Evolutionary conservation across 1,139 yeast species (phyloP).

Genomic region (Pichia sp.): DNA sequence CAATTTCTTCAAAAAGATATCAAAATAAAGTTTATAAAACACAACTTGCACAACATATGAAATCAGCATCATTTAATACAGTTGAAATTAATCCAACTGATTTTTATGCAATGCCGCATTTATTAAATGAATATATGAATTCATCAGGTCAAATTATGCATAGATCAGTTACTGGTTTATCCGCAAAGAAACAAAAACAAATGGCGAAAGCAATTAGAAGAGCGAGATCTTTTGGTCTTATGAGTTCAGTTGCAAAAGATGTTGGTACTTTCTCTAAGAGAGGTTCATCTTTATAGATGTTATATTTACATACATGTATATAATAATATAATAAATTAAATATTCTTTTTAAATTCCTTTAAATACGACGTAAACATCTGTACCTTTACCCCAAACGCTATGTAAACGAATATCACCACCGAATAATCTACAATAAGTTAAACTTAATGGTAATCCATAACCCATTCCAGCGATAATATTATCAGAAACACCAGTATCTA

Average conservation of each 20-base stretch:
- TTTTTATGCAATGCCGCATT: slow-evolving; percentile 59
- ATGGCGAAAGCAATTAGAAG: slow-evolving; percentile 63
- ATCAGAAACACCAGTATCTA: slow-evolving; percentile 50
- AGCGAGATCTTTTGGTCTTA: slow-evolving; percentile 61
- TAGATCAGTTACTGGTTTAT: slow-evolving; percentile 62
- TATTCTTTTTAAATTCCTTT: slow-evolving; percentile 32
- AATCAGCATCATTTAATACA: slow-evolving; percentile 37
- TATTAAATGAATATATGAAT: slow-evolving; percentile 52
- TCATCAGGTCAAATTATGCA: slow-evolving; percentile 64
- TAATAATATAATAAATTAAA: slow-evolving; percentile 1
- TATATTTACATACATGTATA: neutral
- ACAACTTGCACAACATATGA: slow-evolving; percentile 17
- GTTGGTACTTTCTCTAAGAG: slow-evolving; percentile 37
- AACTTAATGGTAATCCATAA: slow-evolving; percentile 83
- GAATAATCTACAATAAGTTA: slow-evolving; percentile 62
- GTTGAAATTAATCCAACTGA: slow-evolving; percentile 59
- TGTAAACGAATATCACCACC: slow-evolving; percentile 77
- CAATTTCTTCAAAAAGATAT: slow-evolving; percentile 47
- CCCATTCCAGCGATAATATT: slow-evolving; percentile 94
- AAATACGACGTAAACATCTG: slow-evolving; percentile 59
- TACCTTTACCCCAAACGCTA: slow-evolving; percentile 81
- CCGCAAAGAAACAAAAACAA: slow-evolving; percentile 53
- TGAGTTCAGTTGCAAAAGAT: slow-evolving; percentile 59
- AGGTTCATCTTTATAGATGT: slow-evolving; percentile 22
- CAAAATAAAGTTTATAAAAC: slow-evolving; percentile 28